These are phyloP conservation scores for Daldinia vernicosa DNA, from an alignment of 495 filamentous ascomycete genomes.

Conservation along the genomic window DNA sequence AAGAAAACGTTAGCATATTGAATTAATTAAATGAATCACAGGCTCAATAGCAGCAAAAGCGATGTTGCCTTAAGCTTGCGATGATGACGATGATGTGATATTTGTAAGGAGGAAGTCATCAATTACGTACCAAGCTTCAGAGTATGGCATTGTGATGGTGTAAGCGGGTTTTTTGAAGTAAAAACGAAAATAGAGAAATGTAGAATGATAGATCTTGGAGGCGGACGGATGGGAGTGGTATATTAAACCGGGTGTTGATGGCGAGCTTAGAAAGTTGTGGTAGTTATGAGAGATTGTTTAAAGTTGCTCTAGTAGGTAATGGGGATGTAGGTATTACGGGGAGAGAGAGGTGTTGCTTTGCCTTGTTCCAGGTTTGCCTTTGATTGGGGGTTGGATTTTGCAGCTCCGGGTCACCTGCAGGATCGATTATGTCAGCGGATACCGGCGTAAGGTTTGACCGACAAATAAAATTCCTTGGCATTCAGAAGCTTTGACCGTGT, in stretches of 20 bases:
- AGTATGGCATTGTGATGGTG: slow-evolving; percentile 54
- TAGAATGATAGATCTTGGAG: slow-evolving; percentile 12
- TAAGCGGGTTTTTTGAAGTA: slow-evolving; percentile 41
- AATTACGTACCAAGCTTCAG: slow-evolving; percentile 53
- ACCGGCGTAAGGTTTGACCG: slow-evolving; percentile 25
- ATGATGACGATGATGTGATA: slow-evolving; percentile 43
- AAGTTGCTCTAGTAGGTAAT: slow-evolving; percentile 18
- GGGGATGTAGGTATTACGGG: slow-evolving; percentile 27
- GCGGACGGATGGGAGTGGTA: slow-evolving; percentile 12
- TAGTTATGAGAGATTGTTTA: slow-evolving; percentile 7
- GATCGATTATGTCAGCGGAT: slow-evolving; percentile 28
- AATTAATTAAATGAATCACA: background rate
- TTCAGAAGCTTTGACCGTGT: slow-evolving; percentile 18
- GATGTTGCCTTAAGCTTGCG: slow-evolving; percentile 25
- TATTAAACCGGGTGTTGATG: slow-evolving; percentile 27
- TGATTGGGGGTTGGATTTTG: slow-evolving; percentile 48
- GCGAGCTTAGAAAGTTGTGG: slow-evolving; percentile 27
- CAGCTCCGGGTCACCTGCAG: slow-evolving; percentile 35
- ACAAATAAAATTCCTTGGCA: background rate
- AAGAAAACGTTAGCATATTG: slow-evolving; percentile 30
- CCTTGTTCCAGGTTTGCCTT: slow-evolving; percentile 54
- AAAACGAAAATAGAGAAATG: slow-evolving; percentile 4
- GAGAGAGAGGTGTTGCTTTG: slow-evolving; percentile 43
- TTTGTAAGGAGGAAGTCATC: slow-evolving; percentile 31
- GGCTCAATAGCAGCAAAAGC: slow-evolving; percentile 14